These are phyloP conservation scores for Colletotrichum navitas DNA, from an alignment of 2,329 filamentous ascomycete genomes.

Conservation along the genomic window DNA sequence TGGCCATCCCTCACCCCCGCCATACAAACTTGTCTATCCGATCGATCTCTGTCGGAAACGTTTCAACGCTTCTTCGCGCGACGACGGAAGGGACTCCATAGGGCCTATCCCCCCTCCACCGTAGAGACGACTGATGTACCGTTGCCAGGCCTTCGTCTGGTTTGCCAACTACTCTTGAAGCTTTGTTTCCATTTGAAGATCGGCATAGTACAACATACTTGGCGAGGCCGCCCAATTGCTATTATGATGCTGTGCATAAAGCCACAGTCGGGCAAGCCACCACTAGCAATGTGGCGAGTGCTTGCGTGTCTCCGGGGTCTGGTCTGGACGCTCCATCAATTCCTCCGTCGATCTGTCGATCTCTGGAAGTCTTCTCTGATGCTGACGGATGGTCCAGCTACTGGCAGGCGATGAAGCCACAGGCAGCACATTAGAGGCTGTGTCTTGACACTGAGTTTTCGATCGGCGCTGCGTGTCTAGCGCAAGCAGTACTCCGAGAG, in stretches of 20 bases:
- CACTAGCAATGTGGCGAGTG: conserved; percentile 40
- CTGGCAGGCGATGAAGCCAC: not conserved
- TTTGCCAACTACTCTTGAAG: not conserved
- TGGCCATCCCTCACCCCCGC: conserved; percentile 6
- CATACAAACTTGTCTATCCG: conserved; percentile 16
- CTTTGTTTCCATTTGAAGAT: not conserved
- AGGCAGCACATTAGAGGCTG: not conserved
- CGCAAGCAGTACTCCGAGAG: not conserved
- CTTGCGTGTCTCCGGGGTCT: conserved; percentile 38
- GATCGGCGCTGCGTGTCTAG: not conserved
- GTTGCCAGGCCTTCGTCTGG: conserved; percentile 1
- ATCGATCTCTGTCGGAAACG: conserved; percentile 10
- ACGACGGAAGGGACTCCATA: conserved; percentile 2
- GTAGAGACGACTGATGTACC: conserved; percentile 6
- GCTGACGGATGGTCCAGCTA: not conserved
- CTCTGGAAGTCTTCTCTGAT: not conserved
- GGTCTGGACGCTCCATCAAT: conserved; percentile 26
- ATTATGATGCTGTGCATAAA: conserved; percentile 20
- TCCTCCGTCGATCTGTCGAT: conserved; percentile 10
- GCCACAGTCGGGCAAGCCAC: conserved; percentile 36
- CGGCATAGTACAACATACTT: conserved; percentile 24
- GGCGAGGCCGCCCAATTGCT: conserved; percentile 28
- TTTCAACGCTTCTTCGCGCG: conserved; percentile 1
- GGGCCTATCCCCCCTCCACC: not conserved
- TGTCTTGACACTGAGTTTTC: not conserved